Percentiles rank a stretch among this genome's conserved stretches.
phyloP scores from a whole-genome alignment of 177 flowering plant genomes.

The Vitis hybrid region DNA sequence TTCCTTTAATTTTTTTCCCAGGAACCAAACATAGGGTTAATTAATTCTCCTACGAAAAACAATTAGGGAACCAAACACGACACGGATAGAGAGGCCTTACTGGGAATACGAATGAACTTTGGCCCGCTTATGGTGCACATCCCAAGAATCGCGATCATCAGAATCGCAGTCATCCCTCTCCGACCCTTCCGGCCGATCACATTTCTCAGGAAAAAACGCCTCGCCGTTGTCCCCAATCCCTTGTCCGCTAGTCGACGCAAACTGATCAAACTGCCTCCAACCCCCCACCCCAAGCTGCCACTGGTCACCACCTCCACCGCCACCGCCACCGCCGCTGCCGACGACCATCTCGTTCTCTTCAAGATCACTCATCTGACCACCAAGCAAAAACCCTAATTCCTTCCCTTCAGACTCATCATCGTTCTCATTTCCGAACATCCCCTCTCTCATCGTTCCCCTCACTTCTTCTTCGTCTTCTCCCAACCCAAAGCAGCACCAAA shows the following conservation, averaged over 20 bases:
- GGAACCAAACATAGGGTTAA: not conserved
- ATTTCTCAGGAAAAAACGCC: not conserved
- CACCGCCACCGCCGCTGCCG: not conserved
- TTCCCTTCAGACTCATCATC: not conserved
- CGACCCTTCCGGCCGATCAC: conserved; percentile 12
- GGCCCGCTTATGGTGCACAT: conserved; percentile 58
- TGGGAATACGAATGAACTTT: conserved; percentile 44
- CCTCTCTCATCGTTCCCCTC: conserved; percentile 17
- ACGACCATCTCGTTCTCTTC: no score
- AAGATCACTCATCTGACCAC: no score
- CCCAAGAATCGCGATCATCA: conserved; percentile 33
- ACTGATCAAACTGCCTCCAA: conserved; percentile 10
- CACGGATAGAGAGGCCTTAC: conserved; percentile 30
- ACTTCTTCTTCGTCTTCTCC: conserved; percentile 24
- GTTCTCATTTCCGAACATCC: conserved; percentile 15
- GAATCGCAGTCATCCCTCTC: conserved; percentile 18
- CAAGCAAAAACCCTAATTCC: no score
- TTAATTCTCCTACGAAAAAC: not conserved
- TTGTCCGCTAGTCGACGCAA: conserved; percentile 17
- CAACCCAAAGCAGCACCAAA: conserved; percentile 45
- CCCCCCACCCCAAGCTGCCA: conserved; percentile 24
- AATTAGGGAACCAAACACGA: not conserved
- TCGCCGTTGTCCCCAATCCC: conserved; percentile 15
- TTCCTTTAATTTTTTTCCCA: not conserved
- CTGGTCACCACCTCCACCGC: conserved; percentile 8